A percentile compares a stretch with the other conserved stretches of the same genome.
These are phyloP conservation scores for Chamaecrista fasciculata DNA, from an alignment of 306 rosid genomes.

Conservation along the genomic window DNA sequence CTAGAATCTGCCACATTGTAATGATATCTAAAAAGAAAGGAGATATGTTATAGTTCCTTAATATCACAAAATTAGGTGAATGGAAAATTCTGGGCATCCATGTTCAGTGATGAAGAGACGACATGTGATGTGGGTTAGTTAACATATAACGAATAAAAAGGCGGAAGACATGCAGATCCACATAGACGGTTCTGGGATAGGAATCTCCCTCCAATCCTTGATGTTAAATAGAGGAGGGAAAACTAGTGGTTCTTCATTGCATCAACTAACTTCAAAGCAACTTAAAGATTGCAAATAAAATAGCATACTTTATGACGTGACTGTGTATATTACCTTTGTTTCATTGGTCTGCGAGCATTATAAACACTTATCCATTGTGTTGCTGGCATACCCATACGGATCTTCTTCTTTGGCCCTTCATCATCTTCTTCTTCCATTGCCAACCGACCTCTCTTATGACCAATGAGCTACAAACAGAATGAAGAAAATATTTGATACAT, in stretches of 20 bases:
- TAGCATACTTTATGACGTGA: background rate
- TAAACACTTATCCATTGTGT: constrained; percentile 20
- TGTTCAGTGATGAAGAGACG: background rate
- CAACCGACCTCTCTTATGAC: constrained; percentile 22
- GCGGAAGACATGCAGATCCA: background rate
- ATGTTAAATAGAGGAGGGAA: background rate
- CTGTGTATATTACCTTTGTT: background rate
- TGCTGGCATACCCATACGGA: constrained; percentile 17
- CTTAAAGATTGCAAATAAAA: background rate
- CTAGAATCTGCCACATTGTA: constrained; percentile 16
- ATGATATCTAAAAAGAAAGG: constrained; percentile 1
- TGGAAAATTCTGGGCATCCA: background rate
- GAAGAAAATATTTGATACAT: background rate
- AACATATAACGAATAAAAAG: background rate
- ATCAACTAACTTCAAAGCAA: background rate
- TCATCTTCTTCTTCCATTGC: constrained; percentile 20
- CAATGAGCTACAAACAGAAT: constrained; percentile 18
- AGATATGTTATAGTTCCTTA: no score
- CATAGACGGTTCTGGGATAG: background rate
- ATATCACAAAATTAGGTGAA: background rate
- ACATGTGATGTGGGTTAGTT: background rate
- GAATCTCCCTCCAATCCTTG: background rate
- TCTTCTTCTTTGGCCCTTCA: constrained; percentile 17
- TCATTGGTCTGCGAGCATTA: constrained; percentile 18
- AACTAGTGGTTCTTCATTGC: background rate